A percentile compares a stretch with the other conserved stretches of the same genome.
Conservation (phyloP, 257 asterid species). For the Pogostemon cablin region DNA sequence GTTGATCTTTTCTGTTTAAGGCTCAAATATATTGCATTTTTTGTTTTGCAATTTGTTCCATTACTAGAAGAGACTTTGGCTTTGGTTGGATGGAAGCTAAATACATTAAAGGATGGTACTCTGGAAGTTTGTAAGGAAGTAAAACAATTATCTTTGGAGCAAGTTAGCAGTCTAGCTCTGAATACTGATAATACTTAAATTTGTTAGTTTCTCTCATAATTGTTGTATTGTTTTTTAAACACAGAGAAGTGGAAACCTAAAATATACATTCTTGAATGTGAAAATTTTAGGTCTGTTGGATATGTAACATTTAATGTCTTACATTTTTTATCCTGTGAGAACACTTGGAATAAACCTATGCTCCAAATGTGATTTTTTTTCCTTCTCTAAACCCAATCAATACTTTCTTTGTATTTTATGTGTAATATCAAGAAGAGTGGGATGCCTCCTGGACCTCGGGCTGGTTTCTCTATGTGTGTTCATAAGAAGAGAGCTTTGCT, state of each 20-base stretch:
- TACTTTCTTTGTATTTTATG: conserved; percentile 25
- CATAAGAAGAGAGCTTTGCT: conserved; percentile 93
- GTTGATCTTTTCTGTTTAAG: too few species aligned
- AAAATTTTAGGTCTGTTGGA: conserved; percentile 4
- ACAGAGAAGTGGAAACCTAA: background rate
- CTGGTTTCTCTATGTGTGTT: conserved; percentile 92
- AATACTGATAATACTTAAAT: conserved; percentile 5
- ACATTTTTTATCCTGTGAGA: background rate
- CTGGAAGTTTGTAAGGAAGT: conserved; percentile 13
- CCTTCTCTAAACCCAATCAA: conserved; percentile 10
- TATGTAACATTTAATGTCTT: background rate
- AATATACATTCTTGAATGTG: conserved; percentile 19
- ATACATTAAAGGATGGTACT: background rate
- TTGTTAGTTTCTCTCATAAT: background rate
- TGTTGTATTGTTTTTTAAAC: background rate
- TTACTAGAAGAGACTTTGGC: too few species aligned
- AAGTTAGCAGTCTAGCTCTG: too few species aligned
- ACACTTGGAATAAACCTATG: conserved; percentile 15
- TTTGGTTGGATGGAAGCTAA: too few species aligned
- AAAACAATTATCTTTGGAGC: conserved; percentile 20
- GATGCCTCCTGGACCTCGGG: conserved; percentile 99
- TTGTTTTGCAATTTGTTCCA: too few species aligned
- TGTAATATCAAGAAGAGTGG: conserved; percentile 89
- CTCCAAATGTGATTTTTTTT: conserved; percentile 1
- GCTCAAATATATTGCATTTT: too few species aligned